Conservation (phyloP, 2,329 filamentous ascomycete genomes). For the Niveomyces coronatus region DNA sequence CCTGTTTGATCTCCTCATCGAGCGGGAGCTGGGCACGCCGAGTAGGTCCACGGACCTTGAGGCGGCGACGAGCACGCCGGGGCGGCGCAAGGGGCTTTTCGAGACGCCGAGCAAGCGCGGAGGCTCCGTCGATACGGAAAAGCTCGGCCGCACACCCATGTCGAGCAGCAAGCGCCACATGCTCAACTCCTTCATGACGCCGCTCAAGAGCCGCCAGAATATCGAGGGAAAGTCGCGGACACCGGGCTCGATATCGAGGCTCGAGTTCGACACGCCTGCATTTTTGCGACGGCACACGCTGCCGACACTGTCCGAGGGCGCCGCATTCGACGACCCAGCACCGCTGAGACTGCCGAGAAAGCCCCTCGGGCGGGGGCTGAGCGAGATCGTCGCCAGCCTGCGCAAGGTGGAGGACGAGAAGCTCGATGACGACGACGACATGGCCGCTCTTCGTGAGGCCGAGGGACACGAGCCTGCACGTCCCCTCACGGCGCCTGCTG, state of each 20-base stretch:
- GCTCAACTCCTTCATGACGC: conserved; percentile 56
- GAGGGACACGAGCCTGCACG: conserved; percentile 38
- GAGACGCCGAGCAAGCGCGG: conserved; percentile 39
- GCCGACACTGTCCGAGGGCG: conserved; percentile 46
- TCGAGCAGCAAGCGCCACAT: conserved; percentile 50
- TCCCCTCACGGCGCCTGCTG: conserved; percentile 13
- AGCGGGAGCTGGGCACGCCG: conserved; percentile 39
- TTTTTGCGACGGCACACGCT: conserved; percentile 48
- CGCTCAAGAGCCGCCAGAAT: conserved; percentile 37
- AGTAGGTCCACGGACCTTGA: conserved; percentile 29
- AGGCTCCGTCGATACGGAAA: conserved; percentile 17
- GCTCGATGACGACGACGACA: conserved; percentile 66
- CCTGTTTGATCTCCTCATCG: conserved; percentile 60
- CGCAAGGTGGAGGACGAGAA: conserved; percentile 59
- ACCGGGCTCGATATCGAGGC: conserved; percentile 41
- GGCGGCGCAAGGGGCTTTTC: conserved; percentile 15
- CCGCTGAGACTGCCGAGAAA: conserved; percentile 46
- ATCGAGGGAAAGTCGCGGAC: conserved; percentile 38
- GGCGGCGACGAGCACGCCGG: conserved; percentile 14
- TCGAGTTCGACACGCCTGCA: conserved; percentile 58
- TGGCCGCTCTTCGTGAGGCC: conserved; percentile 63
- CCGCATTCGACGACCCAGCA: conserved; percentile 34
- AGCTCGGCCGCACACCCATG: conserved; percentile 38
- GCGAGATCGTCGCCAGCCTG: conserved; percentile 61
- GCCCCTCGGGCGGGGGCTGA: conserved; percentile 58